Conservation (phyloP, 2,329 filamentous ascomycete species). For the Diaporthe helianthi region DNA sequence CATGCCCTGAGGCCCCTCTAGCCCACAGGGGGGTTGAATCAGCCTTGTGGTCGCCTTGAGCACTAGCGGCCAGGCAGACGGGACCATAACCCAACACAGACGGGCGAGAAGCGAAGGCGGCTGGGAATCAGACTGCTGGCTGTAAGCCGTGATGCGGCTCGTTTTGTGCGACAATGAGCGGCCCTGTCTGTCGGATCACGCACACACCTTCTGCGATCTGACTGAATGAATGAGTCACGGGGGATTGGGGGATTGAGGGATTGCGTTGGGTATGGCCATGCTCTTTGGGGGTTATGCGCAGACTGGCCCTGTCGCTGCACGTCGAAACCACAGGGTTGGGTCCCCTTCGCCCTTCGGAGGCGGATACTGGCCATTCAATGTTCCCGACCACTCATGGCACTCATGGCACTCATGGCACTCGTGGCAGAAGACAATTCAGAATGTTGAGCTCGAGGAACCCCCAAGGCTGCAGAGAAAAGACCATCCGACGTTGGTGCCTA, state of each 20-base stretch:
- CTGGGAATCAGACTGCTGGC: not conserved
- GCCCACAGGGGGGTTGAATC: slow-evolving; percentile 3
- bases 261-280: not conserved
- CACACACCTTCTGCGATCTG: not conserved
- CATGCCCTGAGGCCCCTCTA: not conserved
- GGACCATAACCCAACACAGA: not conserved
- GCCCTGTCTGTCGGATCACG: not conserved
- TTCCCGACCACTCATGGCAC: not conserved
- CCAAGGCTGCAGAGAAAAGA: slow-evolving; percentile 10
- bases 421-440: not conserved
- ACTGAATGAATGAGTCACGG: slow-evolving; percentile 8
- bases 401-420: not conserved
- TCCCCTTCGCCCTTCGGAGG: not conserved
- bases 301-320: slow-evolving; percentile 7
- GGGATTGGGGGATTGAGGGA: no score
- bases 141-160: slow-evolving; percentile 11
- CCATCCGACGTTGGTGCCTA: slow-evolving; percentile 16
- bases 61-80: slow-evolving; percentile 22
- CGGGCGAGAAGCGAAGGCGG: not conserved
- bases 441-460: not conserved
- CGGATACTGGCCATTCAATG: not conserved
- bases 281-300: slow-evolving; percentile 13
- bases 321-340: slow-evolving; percentile 3
- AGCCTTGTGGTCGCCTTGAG: slow-evolving; percentile 12
- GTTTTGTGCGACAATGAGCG: slow-evolving; percentile 9